These are phyloP conservation scores for Geranomyces michiganensis DNA, from an alignment of 192 early-diverging fungal species.

Conservation along the genomic window DNA sequence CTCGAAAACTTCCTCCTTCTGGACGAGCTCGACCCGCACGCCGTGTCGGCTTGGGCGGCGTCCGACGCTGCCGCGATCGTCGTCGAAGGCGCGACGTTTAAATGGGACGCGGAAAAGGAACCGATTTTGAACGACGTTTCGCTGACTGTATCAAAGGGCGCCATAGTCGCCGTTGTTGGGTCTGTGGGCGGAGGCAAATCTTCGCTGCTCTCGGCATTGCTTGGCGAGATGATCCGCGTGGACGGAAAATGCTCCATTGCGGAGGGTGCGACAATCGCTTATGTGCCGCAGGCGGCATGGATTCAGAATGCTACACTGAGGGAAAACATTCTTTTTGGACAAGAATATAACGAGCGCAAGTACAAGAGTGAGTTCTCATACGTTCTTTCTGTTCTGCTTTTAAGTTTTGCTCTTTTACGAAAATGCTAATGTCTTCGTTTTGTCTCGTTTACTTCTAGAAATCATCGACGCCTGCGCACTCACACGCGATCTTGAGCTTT, in stretches of 20 bases:
- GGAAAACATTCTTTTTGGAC: slow-evolving; percentile 41
- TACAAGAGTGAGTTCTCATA: too few relatives aligned
- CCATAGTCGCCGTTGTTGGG: slow-evolving; percentile 41
- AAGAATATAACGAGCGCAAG: slow-evolving; percentile 24
- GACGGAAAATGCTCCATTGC: slow-evolving; percentile 40
- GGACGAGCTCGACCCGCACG: slow-evolving; percentile 2
- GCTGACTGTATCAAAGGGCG: slow-evolving; percentile 24
- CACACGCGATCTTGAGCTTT: slow-evolving; percentile 39
- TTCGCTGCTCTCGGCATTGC: slow-evolving; percentile 70
- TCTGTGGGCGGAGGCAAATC: slow-evolving; percentile 79
- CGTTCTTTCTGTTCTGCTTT: too few relatives aligned
- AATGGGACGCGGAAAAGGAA: slow-evolving; percentile 29
- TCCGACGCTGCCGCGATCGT: too few relatives aligned
- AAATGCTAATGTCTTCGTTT: too few relatives aligned
- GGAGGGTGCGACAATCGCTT: slow-evolving; percentile 22
- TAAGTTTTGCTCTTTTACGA: too few relatives aligned
- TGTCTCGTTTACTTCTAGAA: too few relatives aligned
- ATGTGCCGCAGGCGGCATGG: slow-evolving; percentile 34
- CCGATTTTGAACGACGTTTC: too few relatives aligned
- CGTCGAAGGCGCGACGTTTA: slow-evolving; percentile 24
- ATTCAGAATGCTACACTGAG: slow-evolving; percentile 28
- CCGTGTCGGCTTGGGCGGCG: background rate
- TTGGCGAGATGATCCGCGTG: slow-evolving; percentile 70
- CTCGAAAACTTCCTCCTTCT: background rate
- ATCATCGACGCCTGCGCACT: slow-evolving; percentile 46